Percentiles rank a stretch among this genome's conserved stretches.
These are phyloP conservation scores for Tagetes erecta DNA, from an alignment of 129 eudicot genomes.

Conservation along the genomic window DNA sequence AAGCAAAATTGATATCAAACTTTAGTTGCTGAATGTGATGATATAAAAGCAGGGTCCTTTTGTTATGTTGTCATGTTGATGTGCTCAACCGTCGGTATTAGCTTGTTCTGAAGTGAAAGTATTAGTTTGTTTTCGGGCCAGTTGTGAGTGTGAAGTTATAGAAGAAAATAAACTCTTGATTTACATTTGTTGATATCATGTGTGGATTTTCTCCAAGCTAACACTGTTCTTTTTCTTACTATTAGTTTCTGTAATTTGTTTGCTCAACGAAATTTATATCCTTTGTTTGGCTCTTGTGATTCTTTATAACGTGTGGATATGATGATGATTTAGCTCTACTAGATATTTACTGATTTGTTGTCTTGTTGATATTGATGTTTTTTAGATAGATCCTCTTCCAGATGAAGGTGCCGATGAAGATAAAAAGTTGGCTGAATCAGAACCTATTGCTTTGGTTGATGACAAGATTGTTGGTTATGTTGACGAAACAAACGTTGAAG, in stretches of 20 bases:
- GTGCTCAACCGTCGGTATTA: background rate
- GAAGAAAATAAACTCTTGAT: background rate
- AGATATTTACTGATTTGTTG: constrained; percentile 7
- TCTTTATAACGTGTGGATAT: background rate
- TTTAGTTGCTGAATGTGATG: background rate
- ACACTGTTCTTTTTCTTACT: background rate
- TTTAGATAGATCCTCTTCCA: constrained; percentile 44
- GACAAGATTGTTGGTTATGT: constrained; percentile 46
- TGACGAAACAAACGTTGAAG: constrained; percentile 49
- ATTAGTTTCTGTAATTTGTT: background rate
- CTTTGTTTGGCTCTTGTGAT: constrained; percentile 1
- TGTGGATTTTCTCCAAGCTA: background rate
- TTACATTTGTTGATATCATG: background rate
- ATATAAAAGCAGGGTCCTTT: background rate
- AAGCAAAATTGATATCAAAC: background rate
- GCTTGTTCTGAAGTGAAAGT: background rate
- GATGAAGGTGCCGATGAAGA: constrained; percentile 33
- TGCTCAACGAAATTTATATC: background rate
- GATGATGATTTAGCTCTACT: constrained; percentile 5
- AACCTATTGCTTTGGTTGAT: constrained; percentile 53
- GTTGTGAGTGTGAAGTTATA: background rate
- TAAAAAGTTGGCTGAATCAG: constrained; percentile 34
- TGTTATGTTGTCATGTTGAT: background rate
- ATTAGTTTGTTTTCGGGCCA: too few relatives aligned
- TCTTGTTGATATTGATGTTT: constrained; percentile 19